phyloP scores from a whole-genome alignment of 176 grass and related monocot genomes.

The Bothriochloa decipiens region DNA sequence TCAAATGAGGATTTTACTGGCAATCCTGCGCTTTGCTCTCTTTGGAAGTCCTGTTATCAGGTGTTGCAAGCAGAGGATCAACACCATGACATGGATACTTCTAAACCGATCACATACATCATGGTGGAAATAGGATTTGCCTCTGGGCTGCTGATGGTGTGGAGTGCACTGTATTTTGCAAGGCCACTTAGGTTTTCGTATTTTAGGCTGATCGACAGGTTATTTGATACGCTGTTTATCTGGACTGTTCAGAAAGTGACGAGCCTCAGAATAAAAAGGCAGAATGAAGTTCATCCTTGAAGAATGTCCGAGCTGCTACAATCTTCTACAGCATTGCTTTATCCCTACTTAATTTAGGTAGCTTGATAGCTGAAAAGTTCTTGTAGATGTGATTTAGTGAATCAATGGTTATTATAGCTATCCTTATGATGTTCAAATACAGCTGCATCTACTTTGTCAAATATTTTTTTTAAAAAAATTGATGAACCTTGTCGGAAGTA shows the following conservation, averaged over 20 bases:
- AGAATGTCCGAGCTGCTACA: not conserved
- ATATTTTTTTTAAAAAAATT: no score
- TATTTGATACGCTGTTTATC: not conserved
- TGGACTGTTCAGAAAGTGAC: not conserved
- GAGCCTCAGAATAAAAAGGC: constrained; percentile 16
- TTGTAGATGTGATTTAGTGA: not conserved
- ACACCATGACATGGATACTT: not conserved
- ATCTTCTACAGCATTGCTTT: not conserved
- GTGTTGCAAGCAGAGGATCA: not conserved
- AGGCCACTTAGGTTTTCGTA: not conserved
- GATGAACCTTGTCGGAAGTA: no score
- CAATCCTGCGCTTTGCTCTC: constrained; percentile 42
- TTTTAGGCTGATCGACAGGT: constrained; percentile 15
- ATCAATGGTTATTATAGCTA: not conserved
- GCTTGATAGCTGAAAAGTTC: not conserved
- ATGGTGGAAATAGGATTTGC: not conserved
- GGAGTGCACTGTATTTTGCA: not conserved
- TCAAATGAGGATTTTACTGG: constrained; percentile 37
- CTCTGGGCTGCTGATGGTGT: constrained; percentile 5
- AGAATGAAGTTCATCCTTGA: constrained; percentile 18
- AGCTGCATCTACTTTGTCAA: no score
- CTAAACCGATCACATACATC: not conserved
- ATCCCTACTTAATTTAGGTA: not conserved
- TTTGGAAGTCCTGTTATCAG: not conserved
- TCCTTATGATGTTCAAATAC: not conserved